These are phyloP conservation scores for Cicer cuneatum DNA, from an alignment of 306 rosid genomes.

Conservation along the genomic window DNA sequence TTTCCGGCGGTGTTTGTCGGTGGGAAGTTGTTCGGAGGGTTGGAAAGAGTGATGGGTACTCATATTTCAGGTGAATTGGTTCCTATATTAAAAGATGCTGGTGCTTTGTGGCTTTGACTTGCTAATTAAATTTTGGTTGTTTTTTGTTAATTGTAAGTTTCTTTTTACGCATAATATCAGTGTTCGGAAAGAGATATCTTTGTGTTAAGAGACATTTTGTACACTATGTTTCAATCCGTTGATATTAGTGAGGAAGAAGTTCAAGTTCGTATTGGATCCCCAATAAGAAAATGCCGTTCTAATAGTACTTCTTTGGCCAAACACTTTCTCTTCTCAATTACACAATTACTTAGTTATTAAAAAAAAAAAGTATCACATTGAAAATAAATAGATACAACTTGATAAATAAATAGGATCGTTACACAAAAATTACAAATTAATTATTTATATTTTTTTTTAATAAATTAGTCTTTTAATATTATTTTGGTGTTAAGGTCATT, in stretches of 20 bases:
- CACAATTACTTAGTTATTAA: too few relatives aligned
- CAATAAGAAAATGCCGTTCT: background rate
- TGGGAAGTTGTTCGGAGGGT: conserved; percentile 87
- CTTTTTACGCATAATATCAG: background rate
- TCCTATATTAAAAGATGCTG: conserved; percentile 83
- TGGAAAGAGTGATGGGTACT: conserved; percentile 85
- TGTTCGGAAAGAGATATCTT: background rate
- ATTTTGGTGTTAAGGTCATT: too few relatives aligned
- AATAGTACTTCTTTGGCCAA: too few relatives aligned
- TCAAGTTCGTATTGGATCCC: background rate
- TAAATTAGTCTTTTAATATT: too few relatives aligned
- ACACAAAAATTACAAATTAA: too few relatives aligned
- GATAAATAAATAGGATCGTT: too few relatives aligned
- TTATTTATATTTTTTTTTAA: too few relatives aligned
- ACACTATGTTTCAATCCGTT: background rate
- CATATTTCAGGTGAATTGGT: conserved; percentile 92
- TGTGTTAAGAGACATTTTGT: background rate
- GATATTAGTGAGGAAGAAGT: background rate
- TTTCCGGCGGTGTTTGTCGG: conserved; percentile 91
- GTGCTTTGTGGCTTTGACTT: conserved; percentile 90
- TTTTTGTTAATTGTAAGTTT: background rate
- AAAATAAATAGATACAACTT: too few relatives aligned
- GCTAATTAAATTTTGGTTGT: background rate
- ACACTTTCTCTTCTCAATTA: too few relatives aligned
- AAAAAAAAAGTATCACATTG: too few relatives aligned